Percentiles rank a stretch among this genome's conserved stretches.
These are phyloP conservation scores for Uronychia setigera DNA, from an alignment of 73 alveolate genomes.

Conservation along the genomic window DNA sequence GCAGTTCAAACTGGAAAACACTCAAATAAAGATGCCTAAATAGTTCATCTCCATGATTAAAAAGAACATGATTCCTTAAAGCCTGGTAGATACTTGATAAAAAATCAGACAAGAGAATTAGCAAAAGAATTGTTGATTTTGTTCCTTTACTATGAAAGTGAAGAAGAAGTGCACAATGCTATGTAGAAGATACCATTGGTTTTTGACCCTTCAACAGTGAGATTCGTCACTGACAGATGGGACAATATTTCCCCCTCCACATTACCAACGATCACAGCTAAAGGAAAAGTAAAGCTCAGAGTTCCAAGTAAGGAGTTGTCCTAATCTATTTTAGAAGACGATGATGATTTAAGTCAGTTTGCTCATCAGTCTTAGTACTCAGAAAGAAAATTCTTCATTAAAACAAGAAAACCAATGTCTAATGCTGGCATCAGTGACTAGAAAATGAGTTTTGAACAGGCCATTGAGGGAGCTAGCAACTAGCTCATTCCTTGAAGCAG, in stretches of 20 bases:
- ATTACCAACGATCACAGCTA: background rate
- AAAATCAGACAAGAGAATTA: background rate
- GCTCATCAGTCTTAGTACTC: background rate
- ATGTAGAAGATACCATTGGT: background rate
- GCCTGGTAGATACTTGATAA: too few species aligned
- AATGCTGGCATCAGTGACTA: background rate
- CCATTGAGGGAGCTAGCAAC: too few species aligned
- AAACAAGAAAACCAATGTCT: background rate
- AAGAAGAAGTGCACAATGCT: background rate
- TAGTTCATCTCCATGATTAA: background rate
- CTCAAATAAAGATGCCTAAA: background rate
- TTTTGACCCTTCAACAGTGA: background rate
- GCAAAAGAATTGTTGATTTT: background rate
- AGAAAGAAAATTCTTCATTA: background rate
- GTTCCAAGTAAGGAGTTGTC: background rate
- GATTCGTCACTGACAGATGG: background rate
- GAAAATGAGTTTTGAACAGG: background rate
- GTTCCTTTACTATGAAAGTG: background rate
- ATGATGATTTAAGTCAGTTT: background rate
- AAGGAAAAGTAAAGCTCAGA: background rate
- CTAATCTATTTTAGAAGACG: background rate
- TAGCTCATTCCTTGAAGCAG: too few species aligned
- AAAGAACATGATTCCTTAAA: background rate
- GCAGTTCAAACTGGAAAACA: background rate
- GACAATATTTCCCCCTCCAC: background rate